Conservation (phyloP, 768 basidiomycete genomes). For the Coprinopsis strossmayeri region DNA sequence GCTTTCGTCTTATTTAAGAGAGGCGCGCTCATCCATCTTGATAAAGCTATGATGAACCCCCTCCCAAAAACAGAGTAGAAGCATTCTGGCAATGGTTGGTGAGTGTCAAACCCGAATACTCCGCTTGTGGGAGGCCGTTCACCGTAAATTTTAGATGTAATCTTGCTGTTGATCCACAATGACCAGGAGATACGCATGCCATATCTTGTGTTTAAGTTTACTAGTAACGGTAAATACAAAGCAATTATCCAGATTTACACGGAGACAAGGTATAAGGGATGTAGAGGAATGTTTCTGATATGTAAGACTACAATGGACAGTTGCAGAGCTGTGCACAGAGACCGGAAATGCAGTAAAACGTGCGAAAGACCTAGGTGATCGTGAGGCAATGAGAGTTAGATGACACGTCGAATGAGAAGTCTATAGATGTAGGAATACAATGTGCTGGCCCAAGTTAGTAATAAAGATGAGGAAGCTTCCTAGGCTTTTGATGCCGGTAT, state of each 20-base stretch:
- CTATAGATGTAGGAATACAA: conserved; percentile 18
- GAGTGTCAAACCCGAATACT: conserved; percentile 30
- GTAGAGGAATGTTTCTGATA: not conserved
- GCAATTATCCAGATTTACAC: conserved; percentile 10
- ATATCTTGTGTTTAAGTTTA: no score
- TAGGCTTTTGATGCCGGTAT: conserved; percentile 76
- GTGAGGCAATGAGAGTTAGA: not conserved
- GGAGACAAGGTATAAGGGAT: conserved; percentile 2
- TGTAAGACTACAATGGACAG: not conserved
- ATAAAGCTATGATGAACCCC: conserved; percentile 55
- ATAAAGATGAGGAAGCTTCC: conserved; percentile 20
- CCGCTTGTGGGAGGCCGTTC: conserved; percentile 6
- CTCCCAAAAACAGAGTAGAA: conserved; percentile 60
- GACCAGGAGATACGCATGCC: no score
- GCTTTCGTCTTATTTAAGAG: conserved; percentile 4
- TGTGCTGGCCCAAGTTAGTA: not conserved
- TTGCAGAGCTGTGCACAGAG: not conserved
- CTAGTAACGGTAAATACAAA: conserved; percentile 9
- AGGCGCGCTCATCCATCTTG: conserved; percentile 1
- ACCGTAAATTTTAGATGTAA: conserved; percentile 3
- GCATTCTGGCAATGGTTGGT: conserved; percentile 80
- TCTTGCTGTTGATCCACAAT: not conserved
- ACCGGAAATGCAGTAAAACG: not conserved
- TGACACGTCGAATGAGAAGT: conserved; percentile 9
- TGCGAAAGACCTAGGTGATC: not conserved